Base-by-base conservation (phyloP, 345 rosid genomes). In the Bruguiera parviflora region DNA sequence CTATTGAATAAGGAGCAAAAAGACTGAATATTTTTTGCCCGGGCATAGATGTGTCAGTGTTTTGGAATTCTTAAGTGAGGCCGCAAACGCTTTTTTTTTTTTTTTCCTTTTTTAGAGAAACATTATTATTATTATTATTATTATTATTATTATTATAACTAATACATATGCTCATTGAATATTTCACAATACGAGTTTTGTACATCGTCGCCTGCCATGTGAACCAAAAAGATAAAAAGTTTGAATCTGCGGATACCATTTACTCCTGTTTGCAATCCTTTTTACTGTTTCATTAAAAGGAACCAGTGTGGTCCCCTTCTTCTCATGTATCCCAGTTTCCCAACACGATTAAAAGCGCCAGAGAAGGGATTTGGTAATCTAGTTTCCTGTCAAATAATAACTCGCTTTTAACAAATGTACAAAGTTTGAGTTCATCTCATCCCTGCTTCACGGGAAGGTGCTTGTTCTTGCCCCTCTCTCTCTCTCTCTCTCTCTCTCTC, bases 231-330 rank as follows among this genome's bases (percentile, higher is more conserved):
- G 16, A 39, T 9, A 11, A 43, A 3, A 43, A 43, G 49, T 2
- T 1, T 10, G 5, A 71, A 72, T 43, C 19, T 11, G 49, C 18
- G 15, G 0, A 11, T 11, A 13, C 4, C 15, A 13, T 43, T 11
- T 0, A 43, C 49, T 43, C 5, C 49, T 11, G 49, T 3, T 75
- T 63, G 67, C 31, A 56, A 61, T 49, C 65, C 53, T 65, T 55
- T 39, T 57, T 22, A 25, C 33, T 81, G 87, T 84, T 84, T 81
- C 84, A 81, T 84, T 81, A 81, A 81, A 83, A 78, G 83, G 64
- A 83, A 76, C 83, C 25, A 81, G 52, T 60, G 68, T 64, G 53
- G 74, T 67, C 64, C 47, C 79, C 58, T 73, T 61, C 66, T 71
- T 67, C 16, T 18, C 57, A 27, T 55, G 76, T 76, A 73, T 64